phyloP scores from a whole-genome alignment of 1,284 basidiomycete species.

The Erythrobasidium hasegawianum region DNA sequence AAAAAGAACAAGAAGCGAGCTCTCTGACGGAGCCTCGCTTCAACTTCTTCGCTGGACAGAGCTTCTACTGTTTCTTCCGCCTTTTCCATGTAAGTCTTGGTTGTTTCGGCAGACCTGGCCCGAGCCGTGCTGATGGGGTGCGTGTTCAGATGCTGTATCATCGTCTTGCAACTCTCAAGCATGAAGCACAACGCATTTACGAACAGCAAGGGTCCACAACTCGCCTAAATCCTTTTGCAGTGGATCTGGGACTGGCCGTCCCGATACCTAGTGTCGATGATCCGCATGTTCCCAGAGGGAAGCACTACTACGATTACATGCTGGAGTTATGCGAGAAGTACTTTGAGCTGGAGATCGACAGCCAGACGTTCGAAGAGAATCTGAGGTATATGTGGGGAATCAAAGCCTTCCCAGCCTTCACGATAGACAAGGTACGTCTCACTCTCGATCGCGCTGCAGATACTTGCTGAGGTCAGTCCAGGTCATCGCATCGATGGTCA shows the following conservation, averaged over 20 bases:
- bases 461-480: neutral
- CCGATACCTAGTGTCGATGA: conserved; percentile 42
- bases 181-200: conserved; percentile 56
- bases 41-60: conserved; percentile 84
- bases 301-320: conserved; percentile 77
- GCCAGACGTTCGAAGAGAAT: conserved; percentile 88
- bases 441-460: neutral
- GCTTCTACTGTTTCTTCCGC: conserved; percentile 85
- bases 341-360: conserved; percentile 89
- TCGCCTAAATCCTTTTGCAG: conserved; percentile 56
- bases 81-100: conserved; percentile 68
- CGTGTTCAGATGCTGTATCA: conserved; percentile 75
- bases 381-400: conserved; percentile 96
- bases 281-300: conserved; percentile 47
- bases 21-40: conserved; percentile 23
- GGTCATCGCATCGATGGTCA: conserved; percentile 2
- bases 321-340: conserved; percentile 86
- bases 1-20: neutral
- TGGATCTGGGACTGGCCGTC: conserved; percentile 53
- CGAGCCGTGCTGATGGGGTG: conserved; percentile 28
- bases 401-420: conserved; percentile 62
- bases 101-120: neutral
- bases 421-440: conserved; percentile 44
- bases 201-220: conserved; percentile 40
- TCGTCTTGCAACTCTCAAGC: conserved; percentile 74